These are phyloP conservation scores for Phytopythium delawarense DNA, from an alignment of 352 stramenopile genomes.

Conservation along the genomic window DNA sequence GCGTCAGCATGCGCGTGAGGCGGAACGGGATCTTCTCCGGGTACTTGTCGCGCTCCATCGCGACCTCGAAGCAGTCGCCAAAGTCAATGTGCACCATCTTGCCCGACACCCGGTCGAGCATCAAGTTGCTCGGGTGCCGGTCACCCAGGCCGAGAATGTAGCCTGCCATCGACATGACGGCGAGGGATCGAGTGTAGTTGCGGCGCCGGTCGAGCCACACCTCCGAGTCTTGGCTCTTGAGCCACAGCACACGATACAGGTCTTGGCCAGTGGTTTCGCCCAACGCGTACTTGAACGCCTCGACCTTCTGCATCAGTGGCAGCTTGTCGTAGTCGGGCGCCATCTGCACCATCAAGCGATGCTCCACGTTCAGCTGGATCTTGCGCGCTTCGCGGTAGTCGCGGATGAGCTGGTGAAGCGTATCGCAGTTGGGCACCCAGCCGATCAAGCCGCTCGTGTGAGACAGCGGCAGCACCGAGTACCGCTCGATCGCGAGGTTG, in stretches of 20 bases:
- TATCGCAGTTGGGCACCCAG: slow-evolving; percentile 99
- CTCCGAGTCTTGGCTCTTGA: slow-evolving; percentile 99
- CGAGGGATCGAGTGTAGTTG: slow-evolving; percentile 98
- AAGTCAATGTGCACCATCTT: slow-evolving; percentile 99
- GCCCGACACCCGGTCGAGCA: slow-evolving; percentile 99
- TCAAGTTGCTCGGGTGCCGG: slow-evolving; percentile 99
- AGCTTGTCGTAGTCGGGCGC: slow-evolving; percentile 98
- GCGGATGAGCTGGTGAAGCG: slow-evolving; percentile 98
- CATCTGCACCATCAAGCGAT: slow-evolving; percentile 96
- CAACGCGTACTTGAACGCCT: slow-evolving; percentile 96
- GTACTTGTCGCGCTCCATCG: slow-evolving; percentile 99
- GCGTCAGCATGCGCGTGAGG: slow-evolving; percentile 98
- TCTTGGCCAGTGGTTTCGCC: slow-evolving; percentile 96
- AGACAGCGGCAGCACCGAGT: slow-evolving; percentile 97
- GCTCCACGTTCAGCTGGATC: slow-evolving; percentile 96
- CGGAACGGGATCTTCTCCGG: slow-evolving; percentile 99
- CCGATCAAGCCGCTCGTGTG: slow-evolving; percentile 98
- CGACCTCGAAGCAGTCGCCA: slow-evolving; percentile 98
- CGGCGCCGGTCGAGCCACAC: slow-evolving; percentile 98
- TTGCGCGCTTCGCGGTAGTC: slow-evolving; percentile 93
- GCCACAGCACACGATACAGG: slow-evolving; percentile 98
- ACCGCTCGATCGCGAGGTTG: slow-evolving; percentile 98
- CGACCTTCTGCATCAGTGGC: slow-evolving; percentile 99
- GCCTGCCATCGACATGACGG: slow-evolving; percentile 99
- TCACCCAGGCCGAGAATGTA: slow-evolving; percentile 99